Percentiles rank a stretch among this genome's conserved stretches.
Evolutionary conservation across 805 yeast species (phyloP).

Genomic region (Saccharomycopsis fodiens): DNA sequence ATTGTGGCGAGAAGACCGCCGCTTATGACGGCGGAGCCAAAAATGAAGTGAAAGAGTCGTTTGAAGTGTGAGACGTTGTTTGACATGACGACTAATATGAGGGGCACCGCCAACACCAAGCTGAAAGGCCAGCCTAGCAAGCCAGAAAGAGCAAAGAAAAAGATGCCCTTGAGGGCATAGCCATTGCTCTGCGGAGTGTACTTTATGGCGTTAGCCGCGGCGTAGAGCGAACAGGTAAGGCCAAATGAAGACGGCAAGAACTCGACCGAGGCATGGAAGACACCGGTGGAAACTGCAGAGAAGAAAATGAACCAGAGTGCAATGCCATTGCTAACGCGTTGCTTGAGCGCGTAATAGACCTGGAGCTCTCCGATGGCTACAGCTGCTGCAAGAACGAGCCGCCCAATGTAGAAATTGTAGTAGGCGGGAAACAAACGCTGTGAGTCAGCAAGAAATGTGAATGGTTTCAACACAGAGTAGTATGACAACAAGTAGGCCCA

Average conservation of each 20-base stretch:
- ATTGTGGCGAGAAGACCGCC: constrained; percentile 26
- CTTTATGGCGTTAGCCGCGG: constrained; percentile 33
- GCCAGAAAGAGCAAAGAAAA: constrained; percentile 57
- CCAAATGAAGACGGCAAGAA: constrained; percentile 79
- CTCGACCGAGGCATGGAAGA: constrained; percentile 85
- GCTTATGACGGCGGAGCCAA: constrained; percentile 23
- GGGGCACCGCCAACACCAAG: constrained; percentile 55
- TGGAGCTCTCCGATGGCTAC: constrained; percentile 46
- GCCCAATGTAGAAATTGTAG: constrained; percentile 43
- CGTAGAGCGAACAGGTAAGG: constrained; percentile 42
- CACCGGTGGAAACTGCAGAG: constrained; percentile 63
- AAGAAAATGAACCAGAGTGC: constrained; percentile 60
- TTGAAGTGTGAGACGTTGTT: constrained; percentile 24
- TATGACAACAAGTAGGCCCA: constrained; percentile 64
- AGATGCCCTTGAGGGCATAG: constrained; percentile 22
- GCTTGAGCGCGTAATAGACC: constrained; percentile 36
- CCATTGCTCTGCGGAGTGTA: constrained; percentile 19
- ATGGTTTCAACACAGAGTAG: constrained; percentile 23
- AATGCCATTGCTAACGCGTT: constrained; percentile 29
- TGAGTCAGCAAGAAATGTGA: constrained; percentile 12
- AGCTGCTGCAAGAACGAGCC: constrained; percentile 36
- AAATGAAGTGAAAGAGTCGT: constrained; percentile 22
- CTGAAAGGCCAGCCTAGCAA: constrained; percentile 90
- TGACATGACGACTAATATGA: constrained; percentile 30
- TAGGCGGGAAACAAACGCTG: constrained; percentile 23